A percentile compares a stretch with the other conserved stretches of the same genome.
These are phyloP conservation scores for Lycium barbarum DNA, from an alignment of 257 asterid genomes.

Conservation along the genomic window DNA sequence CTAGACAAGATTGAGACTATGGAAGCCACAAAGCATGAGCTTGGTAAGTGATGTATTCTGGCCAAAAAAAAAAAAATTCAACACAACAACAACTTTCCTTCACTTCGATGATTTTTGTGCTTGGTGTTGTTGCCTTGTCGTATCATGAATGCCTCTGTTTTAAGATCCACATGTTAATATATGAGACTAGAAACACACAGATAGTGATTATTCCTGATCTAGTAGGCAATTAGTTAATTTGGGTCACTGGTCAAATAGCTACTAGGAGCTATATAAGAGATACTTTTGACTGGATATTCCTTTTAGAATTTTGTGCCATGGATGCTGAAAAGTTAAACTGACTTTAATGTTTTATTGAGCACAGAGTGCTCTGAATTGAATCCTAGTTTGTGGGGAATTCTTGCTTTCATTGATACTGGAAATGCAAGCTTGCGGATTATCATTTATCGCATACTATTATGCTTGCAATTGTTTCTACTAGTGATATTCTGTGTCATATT, in stretches of 20 bases:
- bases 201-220: not conserved
- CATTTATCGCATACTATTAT: not conserved
- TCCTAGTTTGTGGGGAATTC: not conserved
- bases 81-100: not conserved
- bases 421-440: constrained; percentile 10
- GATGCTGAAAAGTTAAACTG: not conserved
- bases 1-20: constrained; percentile 67
- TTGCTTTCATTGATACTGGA: not conserved
- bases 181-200: not conserved
- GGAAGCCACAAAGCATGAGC: constrained; percentile 38
- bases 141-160: constrained; percentile 16
- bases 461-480: not conserved
- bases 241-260: not conserved
- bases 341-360: not conserved
- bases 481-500: not conserved
- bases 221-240: not conserved
- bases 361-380: not conserved
- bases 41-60: constrained; percentile 49
- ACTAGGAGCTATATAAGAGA: not conserved
- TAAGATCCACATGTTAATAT: not conserved
- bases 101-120: constrained; percentile 9
- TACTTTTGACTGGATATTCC: not conserved
- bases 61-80: not conserved
- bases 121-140: constrained; percentile 1
- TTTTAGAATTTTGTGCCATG: not conserved